phyloP scores from a whole-genome alignment of 176 grass and related monocot species.

The Aegilops bicornis region DNA sequence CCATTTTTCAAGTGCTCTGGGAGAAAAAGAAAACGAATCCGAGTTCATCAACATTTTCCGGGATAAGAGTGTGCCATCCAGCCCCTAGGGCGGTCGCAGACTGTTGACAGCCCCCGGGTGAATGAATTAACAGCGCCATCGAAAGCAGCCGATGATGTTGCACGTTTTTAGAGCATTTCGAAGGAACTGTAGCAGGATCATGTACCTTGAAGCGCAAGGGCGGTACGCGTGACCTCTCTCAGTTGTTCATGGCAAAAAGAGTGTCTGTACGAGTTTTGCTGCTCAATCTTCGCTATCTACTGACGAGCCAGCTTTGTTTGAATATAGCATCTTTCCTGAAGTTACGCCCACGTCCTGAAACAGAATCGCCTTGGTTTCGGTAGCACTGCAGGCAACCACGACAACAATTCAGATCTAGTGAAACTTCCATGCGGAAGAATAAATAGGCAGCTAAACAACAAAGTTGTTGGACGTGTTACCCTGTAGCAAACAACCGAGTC shows the following conservation, averaged over 20 bases:
- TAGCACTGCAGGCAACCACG: slow-evolving; percentile 67
- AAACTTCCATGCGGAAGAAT: not conserved
- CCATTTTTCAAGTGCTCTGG: not conserved
- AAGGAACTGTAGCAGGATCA: not conserved
- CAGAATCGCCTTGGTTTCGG: slow-evolving; percentile 82
- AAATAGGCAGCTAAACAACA: not conserved
- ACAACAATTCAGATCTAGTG: not conserved
- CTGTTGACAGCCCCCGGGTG: too few species aligned
- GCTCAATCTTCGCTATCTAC: slow-evolving; percentile 43
- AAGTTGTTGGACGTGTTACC: slow-evolving; percentile 32
- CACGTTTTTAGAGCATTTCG: not conserved
- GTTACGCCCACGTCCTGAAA: slow-evolving; percentile 46
- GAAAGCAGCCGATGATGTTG: not conserved
- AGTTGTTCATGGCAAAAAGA: not conserved
- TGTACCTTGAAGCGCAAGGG: not conserved
- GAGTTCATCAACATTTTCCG: not conserved
- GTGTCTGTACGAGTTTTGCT: not conserved
- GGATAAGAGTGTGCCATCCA: not conserved
- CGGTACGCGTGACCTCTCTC: not conserved
- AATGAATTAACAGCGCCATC: not conserved
- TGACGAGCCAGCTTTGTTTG: slow-evolving; percentile 78
- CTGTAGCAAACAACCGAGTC: slow-evolving; percentile 96
- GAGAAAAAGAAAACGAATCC: not conserved
- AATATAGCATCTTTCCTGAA: slow-evolving; percentile 70
- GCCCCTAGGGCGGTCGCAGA: too few species aligned